These are phyloP conservation scores for Cystobasidium onofrii DNA, from an alignment of 768 basidiomycete species.

Conservation along the genomic window DNA sequence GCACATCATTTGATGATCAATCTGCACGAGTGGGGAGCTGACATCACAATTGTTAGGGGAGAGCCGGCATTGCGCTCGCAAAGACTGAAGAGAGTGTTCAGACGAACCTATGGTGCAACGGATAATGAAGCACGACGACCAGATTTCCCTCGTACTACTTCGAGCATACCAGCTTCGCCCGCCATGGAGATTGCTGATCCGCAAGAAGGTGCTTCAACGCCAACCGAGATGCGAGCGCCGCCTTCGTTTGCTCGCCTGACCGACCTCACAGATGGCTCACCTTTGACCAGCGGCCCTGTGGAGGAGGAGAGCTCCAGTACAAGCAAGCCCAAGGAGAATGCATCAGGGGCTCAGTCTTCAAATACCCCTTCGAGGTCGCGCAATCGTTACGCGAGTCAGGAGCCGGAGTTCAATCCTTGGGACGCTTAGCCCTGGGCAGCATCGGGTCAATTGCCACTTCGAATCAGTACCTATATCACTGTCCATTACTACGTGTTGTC, in stretches of 20 bases:
- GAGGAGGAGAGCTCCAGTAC: neutral
- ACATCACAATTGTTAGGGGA: neutral
- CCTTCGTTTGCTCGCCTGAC: conserved; percentile 12
- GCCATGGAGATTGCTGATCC: neutral
- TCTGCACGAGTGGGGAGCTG: too few relatives aligned
- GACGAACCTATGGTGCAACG: conserved; percentile 27
- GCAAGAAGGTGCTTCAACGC: neutral
- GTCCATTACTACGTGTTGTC: too few relatives aligned
- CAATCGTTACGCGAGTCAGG: neutral
- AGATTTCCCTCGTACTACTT: neutral
- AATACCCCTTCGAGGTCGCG: neutral
- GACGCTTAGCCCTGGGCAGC: neutral
- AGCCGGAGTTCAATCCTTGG: conserved; percentile 27
- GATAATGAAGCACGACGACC: neutral
- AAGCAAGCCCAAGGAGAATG: neutral
- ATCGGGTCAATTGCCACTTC: too few relatives aligned
- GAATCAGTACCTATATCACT: too few relatives aligned
- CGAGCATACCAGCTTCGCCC: neutral
- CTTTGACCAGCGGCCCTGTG: neutral
- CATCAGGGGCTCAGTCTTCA: neutral
- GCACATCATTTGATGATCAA: too few relatives aligned
- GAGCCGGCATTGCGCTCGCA: conserved; percentile 18
- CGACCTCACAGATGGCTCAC: conserved; percentile 15
- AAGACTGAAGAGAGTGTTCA: neutral
- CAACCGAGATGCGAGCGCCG: neutral